phyloP scores from a whole-genome alignment of 2,329 filamentous ascomycete genomes.

The Dothideomycetes sp. region DNA sequence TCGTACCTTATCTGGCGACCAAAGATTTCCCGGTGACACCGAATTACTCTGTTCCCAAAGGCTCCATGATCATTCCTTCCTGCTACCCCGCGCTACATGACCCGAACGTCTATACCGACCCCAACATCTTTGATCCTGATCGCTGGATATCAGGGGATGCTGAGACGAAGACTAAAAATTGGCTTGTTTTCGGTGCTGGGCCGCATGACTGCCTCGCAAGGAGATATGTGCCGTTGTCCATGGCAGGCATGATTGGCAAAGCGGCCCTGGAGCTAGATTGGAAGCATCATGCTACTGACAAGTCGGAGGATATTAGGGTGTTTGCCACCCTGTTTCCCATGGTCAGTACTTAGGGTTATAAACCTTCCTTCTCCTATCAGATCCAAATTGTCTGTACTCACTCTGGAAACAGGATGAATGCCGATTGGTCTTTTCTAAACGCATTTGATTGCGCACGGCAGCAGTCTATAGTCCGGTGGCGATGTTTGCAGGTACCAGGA shows the following conservation, averaged over 20 bases:
- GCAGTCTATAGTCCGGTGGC: no score
- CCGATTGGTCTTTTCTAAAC: no score
- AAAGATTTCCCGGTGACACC: constrained; percentile 82
- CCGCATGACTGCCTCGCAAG: constrained; percentile 87
- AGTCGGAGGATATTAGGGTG: constrained; percentile 90
- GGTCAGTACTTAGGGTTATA: no score
- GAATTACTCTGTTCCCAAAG: constrained; percentile 80
- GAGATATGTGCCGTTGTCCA: constrained; percentile 22
- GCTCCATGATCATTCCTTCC: constrained; percentile 87
- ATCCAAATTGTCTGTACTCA: no score
- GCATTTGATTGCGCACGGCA: no score
- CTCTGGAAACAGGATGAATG: no score
- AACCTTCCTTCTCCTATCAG: no score
- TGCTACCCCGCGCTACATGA: constrained; percentile 86
- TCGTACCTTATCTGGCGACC: constrained; percentile 61
- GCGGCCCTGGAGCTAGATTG: constrained; percentile 62
- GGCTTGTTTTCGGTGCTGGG: constrained; percentile 89
- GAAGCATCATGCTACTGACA: constrained; percentile 75
- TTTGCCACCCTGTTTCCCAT: constrained; percentile 96
- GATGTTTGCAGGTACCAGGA: no score
- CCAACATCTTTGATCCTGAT: constrained; percentile 80
- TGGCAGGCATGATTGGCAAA: constrained; percentile 5
- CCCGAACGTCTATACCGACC: constrained; percentile 79
- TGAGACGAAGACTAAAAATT: constrained; percentile 89
- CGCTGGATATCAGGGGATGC: constrained; percentile 84